Percentiles rank a stretch among this genome's conserved stretches.
Evolutionary conservation across 257 asterid genomes (phyloP).

Genomic region (Fraxinus cuspidata): DNA sequence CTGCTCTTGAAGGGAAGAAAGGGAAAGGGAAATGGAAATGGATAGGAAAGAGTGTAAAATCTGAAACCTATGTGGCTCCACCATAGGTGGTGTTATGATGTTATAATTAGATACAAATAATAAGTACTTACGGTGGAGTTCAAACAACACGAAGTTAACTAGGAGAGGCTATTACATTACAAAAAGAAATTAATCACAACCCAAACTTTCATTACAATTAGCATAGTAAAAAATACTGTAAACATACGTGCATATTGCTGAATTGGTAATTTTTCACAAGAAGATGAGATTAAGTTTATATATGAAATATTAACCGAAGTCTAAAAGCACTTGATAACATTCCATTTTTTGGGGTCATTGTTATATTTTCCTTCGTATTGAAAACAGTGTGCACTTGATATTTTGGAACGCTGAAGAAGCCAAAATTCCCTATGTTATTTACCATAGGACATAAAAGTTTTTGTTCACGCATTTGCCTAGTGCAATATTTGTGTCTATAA

Average conservation of each 20-base stretch:
- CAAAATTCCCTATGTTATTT: not conserved
- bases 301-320: not conserved
- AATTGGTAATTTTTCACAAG: not conserved
- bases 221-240: not conserved
- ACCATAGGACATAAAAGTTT: not conserved
- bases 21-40: too few relatives aligned
- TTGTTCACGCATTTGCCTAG: not conserved
- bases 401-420: not conserved
- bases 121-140: not conserved
- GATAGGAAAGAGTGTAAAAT: too few relatives aligned
- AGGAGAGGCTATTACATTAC: not conserved
- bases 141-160: not conserved
- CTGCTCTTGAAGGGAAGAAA: too few relatives aligned
- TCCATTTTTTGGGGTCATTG: not conserved
- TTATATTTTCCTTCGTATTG: not conserved
- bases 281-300: not conserved
- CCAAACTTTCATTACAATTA: not conserved
- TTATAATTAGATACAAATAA: not conserved
- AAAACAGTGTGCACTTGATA: not conserved
- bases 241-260: not conserved
- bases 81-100: not conserved
- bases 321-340: not conserved
- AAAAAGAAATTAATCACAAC: not conserved
- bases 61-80: not conserved
- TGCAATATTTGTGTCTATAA: not conserved